Evolutionary conservation across 1,139 yeast genomes (phyloP).

Genomic region (Entelexis sorbosivorans): DNA sequence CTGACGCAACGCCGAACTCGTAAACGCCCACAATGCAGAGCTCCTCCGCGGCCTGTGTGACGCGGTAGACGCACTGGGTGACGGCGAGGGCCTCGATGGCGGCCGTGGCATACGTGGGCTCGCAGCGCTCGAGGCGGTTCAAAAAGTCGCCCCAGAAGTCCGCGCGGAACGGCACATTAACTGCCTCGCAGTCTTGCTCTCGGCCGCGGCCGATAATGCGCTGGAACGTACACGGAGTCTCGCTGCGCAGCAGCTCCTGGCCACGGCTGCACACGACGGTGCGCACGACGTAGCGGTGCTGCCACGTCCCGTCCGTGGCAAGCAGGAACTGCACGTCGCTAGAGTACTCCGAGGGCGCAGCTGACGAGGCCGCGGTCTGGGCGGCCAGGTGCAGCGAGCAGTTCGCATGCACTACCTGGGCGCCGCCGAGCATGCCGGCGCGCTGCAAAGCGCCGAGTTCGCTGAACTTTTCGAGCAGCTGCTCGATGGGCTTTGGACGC

Average conservation of each 20-base stretch:
- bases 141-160: constrained; percentile 35
- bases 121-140: constrained; percentile 26
- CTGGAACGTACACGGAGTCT: constrained; percentile 17
- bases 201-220: constrained; percentile 28
- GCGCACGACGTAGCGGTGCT: constrained; percentile 18
- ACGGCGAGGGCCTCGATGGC: constrained; percentile 29
- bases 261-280: constrained; percentile 19
- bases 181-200: constrained; percentile 25
- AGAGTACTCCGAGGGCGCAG: constrained; percentile 1
- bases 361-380: neutral
- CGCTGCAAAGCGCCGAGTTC: constrained; percentile 25
- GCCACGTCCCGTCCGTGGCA: constrained; percentile 7
- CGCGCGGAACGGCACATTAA: constrained; percentile 31
- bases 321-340: constrained; percentile 22
- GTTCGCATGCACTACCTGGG: constrained; percentile 29
- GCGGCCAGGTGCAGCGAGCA: constrained; percentile 24
- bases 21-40: constrained; percentile 29
- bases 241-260: constrained; percentile 20
- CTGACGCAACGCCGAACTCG: constrained; percentile 31
- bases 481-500: constrained; percentile 26
- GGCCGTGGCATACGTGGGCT: constrained; percentile 8
- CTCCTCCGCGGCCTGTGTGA: constrained; percentile 19
- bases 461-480: constrained; percentile 28
- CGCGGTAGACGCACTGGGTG: constrained; percentile 29
- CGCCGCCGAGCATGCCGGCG: constrained; percentile 13